A percentile compares a stretch with the other conserved stretches of the same genome.
Evolutionary conservation across 345 rosid genomes (phyloP).

Genomic region (Triadica sebifera): DNA sequence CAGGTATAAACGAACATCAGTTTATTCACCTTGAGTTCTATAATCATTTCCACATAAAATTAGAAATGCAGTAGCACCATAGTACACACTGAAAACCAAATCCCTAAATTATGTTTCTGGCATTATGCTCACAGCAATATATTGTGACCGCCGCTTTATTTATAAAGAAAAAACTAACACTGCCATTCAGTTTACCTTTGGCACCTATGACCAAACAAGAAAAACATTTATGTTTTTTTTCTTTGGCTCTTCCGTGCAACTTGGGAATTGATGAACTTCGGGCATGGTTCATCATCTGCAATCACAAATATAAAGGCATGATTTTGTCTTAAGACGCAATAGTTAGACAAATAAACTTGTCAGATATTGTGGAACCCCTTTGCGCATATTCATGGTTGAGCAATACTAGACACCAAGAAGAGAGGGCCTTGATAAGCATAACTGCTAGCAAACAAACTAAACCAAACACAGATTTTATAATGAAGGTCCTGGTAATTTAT

Average conservation of each 20-base stretch:
- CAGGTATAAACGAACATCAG: neutral
- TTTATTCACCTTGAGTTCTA: neutral
- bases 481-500: too few relatives aligned
- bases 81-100: conserved; percentile 6
- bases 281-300: conserved; percentile 17
- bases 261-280: neutral
- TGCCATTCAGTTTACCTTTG: neutral
- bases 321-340: neutral
- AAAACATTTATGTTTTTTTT: conserved; percentile 10
- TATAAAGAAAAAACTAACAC: conserved; percentile 1
- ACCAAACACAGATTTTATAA: too few relatives aligned
- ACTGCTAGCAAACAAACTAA: too few relatives aligned
- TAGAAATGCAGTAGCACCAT: neutral
- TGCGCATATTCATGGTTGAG: too few relatives aligned
- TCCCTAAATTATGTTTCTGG: neutral
- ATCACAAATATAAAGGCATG: neutral
- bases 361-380: too few relatives aligned
- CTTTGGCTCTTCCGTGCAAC: neutral
- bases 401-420: too few relatives aligned
- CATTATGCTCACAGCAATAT: conserved; percentile 1
- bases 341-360: neutral
- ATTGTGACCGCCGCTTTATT: conserved; percentile 22
- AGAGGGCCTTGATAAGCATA: too few relatives aligned
- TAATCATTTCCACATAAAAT: neutral
- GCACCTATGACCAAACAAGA: neutral